Conservation (phyloP, 805 yeast genomes). For the Starmerella sirachaensis region DNA sequence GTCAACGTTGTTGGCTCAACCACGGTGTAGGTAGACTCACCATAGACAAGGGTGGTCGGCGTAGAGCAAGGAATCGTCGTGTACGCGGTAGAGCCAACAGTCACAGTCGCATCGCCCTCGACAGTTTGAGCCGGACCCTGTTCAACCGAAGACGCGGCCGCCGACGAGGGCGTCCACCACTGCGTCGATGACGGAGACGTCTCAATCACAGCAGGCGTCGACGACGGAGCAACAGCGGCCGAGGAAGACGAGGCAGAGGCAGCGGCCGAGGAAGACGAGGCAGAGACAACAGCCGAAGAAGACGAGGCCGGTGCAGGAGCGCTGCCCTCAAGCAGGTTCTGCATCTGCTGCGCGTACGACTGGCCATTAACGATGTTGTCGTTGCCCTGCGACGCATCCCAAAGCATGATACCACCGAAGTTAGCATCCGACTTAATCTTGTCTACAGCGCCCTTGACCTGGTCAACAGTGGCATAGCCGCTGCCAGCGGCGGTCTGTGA, state of each 20-base stretch:
- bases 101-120: no score
- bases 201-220: background rate
- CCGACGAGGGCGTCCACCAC: constrained; percentile 1
- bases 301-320: constrained; percentile 13
- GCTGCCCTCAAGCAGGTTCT: constrained; percentile 31
- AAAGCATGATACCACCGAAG: constrained; percentile 65
- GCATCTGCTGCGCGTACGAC: constrained; percentile 36
- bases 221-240: background rate
- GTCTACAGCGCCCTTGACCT: constrained; percentile 23
- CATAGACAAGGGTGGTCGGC: constrained; percentile 18
- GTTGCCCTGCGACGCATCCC: constrained; percentile 68
- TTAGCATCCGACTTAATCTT: constrained; percentile 29
- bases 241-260: constrained; percentile 12
- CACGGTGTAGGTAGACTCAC: constrained; percentile 16
- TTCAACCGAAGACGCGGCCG: no score
- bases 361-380: constrained; percentile 37
- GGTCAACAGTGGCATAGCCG: constrained; percentile 39
- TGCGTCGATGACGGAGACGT: no score
- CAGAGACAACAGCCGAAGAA: constrained; percentile 3
- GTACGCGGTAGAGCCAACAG: constrained; percentile 11
- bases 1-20: constrained; percentile 17
- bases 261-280: constrained; percentile 9
- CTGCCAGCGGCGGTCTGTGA: constrained; percentile 39
- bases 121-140: no score
- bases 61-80: constrained; percentile 17